Conservation (phyloP, 1,139 yeast species). For the Blastobotrys illinoisensis region DNA sequence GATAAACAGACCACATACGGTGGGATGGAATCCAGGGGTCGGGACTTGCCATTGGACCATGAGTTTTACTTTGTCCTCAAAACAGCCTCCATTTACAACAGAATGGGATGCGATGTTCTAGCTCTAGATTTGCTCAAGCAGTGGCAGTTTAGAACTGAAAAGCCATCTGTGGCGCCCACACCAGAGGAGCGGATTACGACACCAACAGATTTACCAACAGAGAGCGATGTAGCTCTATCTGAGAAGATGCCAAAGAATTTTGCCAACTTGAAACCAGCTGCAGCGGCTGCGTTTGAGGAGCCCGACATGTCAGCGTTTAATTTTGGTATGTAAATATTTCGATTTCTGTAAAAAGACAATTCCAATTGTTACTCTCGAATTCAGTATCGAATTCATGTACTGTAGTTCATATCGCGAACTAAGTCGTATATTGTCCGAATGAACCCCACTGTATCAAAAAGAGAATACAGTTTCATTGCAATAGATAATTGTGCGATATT, state of each 20-base stretch:
- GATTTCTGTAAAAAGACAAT: too few relatives aligned
- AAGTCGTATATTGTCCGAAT: too few relatives aligned
- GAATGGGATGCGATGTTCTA: constrained; percentile 90
- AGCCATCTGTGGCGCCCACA: not conserved
- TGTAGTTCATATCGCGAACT: too few relatives aligned
- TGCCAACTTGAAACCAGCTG: constrained; percentile 36
- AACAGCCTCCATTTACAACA: constrained; percentile 60
- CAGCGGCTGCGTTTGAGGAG: constrained; percentile 58
- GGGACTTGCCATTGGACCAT: constrained; percentile 8
- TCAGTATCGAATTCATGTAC: too few relatives aligned
- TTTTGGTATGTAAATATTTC: constrained; percentile 43
- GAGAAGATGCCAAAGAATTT: not conserved
- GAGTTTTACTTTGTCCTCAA: constrained; percentile 61
- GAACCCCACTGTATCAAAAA: too few relatives aligned
- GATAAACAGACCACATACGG: constrained; percentile 19
- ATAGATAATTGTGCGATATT: too few relatives aligned
- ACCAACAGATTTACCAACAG: constrained; percentile 8
- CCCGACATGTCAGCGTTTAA: constrained; percentile 78
- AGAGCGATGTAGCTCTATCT: not conserved
- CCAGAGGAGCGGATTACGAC: not conserved
- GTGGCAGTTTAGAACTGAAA: constrained; percentile 53
- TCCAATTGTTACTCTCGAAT: too few relatives aligned
- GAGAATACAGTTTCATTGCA: too few relatives aligned
- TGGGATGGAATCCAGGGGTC: not conserved
- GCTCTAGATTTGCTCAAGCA: constrained; percentile 56